Conservation (phyloP, 495 filamentous ascomycete genomes). For the Schizothecium vesticola region DNA sequence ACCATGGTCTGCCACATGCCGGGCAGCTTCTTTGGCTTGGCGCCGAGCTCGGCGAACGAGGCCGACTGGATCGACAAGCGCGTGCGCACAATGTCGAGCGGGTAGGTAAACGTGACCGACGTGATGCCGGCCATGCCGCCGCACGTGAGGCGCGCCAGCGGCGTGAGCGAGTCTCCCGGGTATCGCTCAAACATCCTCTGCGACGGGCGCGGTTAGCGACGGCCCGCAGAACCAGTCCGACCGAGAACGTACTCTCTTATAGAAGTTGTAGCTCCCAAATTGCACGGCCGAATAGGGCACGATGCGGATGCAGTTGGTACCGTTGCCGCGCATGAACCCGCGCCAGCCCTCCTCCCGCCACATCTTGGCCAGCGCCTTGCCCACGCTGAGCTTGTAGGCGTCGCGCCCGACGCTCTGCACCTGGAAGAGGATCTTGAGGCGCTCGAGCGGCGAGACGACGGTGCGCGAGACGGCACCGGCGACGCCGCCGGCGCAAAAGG, state of each 20-base stretch:
- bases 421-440: conserved; percentile 95
- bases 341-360: conserved; percentile 93
- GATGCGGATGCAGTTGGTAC: conserved; percentile 96
- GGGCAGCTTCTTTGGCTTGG: conserved; percentile 60
- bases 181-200: conserved; percentile 68
- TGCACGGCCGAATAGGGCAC: conserved; percentile 97
- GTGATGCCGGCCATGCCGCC: conserved; percentile 91
- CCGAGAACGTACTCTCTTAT: conserved; percentile 68
- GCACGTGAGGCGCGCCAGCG: conserved; percentile 68
- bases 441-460: conserved; percentile 91
- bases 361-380: conserved; percentile 87
- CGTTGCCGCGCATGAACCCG: conserved; percentile 95
- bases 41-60: conserved; percentile 73
- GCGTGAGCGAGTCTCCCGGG: conserved; percentile 60
- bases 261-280: conserved; percentile 96
- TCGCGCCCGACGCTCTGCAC: conserved; percentile 85
- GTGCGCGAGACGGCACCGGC: conserved; percentile 96
- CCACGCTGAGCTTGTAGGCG: conserved; percentile 87
- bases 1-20: conserved; percentile 88
- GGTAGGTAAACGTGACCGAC: conserved; percentile 72
- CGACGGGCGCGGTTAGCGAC: neutral
- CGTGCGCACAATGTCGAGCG: conserved; percentile 94
- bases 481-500: conserved; percentile 92
- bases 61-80: conserved; percentile 93
- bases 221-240: neutral